These are phyloP conservation scores for Schizonepeta tenuifolia DNA, from an alignment of 257 asterid genomes.

Conservation along the genomic window DNA sequence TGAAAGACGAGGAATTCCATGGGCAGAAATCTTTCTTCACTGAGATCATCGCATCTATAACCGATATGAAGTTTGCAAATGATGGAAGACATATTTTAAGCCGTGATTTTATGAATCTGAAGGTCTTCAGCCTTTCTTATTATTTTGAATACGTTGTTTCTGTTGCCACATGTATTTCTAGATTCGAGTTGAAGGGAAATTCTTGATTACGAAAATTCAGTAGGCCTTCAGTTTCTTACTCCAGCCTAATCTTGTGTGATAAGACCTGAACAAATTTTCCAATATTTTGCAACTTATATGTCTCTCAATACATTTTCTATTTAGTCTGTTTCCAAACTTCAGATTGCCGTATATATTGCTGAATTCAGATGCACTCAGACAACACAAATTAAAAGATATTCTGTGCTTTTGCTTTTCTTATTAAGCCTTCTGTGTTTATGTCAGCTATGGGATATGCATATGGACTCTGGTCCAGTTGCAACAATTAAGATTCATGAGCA, in stretches of 20 bases:
- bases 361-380: constrained; percentile 3
- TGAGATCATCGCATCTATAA: constrained; percentile 70
- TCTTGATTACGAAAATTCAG: not conserved
- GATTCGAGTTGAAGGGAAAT: constrained; percentile 20
- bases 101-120: constrained; percentile 78
- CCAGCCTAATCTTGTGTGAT: not conserved
- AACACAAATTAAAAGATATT: constrained; percentile 11
- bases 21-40: constrained; percentile 74
- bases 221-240: not conserved
- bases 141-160: constrained; percentile 28
- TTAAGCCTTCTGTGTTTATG: constrained; percentile 21
- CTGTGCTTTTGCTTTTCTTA: constrained; percentile 9
- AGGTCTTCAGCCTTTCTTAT: constrained; percentile 48
- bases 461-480: constrained; percentile 69
- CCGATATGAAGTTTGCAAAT: constrained; percentile 73
- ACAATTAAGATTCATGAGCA: constrained; percentile 67
- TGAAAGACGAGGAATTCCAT: constrained; percentile 58
- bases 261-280: constrained; percentile 14
- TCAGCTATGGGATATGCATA: constrained; percentile 80
- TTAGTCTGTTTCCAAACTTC: not conserved
- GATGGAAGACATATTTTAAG: constrained; percentile 76
- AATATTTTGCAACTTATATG: not conserved
- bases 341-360: constrained; percentile 25
- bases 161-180: constrained; percentile 10
- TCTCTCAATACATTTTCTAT: not conserved